These are phyloP conservation scores for Metschnikowia lunata DNA, from an alignment of 805 yeast species.

Conservation along the genomic window DNA sequence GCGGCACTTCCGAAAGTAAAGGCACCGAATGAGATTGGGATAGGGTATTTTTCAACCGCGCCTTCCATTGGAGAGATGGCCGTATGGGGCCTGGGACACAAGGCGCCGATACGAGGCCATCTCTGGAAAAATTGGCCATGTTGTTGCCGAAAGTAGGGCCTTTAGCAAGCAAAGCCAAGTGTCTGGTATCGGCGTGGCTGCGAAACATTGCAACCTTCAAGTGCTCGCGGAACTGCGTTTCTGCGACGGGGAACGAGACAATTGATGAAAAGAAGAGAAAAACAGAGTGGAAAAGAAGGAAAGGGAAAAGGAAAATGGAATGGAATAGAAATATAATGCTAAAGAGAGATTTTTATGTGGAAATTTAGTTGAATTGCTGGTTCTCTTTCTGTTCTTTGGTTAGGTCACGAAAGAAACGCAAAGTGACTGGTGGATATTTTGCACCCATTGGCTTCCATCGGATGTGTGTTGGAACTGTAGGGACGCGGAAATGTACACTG, in stretches of 20 bases:
- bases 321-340: too few relatives aligned
- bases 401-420: too few relatives aligned
- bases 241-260: not conserved
- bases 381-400: too few relatives aligned
- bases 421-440: too few relatives aligned
- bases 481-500: too few relatives aligned
- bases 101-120: constrained; percentile 4
- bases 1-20: not conserved
- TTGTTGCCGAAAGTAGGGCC: constrained; percentile 8
- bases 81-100: constrained; percentile 2
- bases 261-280: not conserved
- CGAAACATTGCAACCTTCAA: constrained; percentile 7
- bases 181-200: constrained; percentile 12
- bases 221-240: too few relatives aligned
- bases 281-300: too few relatives aligned
- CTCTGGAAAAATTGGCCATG: constrained; percentile 1
- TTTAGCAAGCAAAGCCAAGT: constrained; percentile 6
- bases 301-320: too few relatives aligned
- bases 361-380: too few relatives aligned
- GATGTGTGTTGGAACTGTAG: too few relatives aligned
- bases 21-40: constrained; percentile 5
- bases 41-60: not conserved
- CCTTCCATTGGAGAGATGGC: not conserved
- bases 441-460: too few relatives aligned
- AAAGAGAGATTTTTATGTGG: too few relatives aligned